Conservation (phyloP, 768 basidiomycete species). For the Boletus coccyginus region DNA sequence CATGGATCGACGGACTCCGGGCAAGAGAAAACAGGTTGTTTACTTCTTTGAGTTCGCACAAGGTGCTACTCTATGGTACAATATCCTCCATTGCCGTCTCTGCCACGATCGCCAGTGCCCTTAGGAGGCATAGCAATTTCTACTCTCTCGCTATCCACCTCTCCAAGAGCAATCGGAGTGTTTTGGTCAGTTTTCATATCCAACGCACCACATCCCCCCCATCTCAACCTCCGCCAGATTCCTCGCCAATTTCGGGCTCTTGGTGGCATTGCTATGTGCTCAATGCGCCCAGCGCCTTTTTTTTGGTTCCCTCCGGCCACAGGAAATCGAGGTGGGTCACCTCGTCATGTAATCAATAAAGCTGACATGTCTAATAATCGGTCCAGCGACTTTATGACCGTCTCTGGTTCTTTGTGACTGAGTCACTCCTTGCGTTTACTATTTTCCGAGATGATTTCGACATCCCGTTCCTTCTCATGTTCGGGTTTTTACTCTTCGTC, state of each 20-base stretch:
- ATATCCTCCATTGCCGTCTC: constrained; percentile 68
- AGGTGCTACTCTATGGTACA: constrained; percentile 65
- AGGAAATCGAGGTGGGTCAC: constrained; percentile 82
- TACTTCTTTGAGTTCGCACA: constrained; percentile 53
- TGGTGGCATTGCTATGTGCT: constrained; percentile 72
- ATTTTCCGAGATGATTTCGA: constrained; percentile 97
- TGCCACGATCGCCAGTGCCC: constrained; percentile 73
- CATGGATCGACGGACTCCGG: constrained; percentile 47
- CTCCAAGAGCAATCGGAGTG: constrained; percentile 90
- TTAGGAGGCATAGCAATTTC: constrained; percentile 85
- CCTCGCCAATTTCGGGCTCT: constrained; percentile 85
- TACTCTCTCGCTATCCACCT: constrained; percentile 91
- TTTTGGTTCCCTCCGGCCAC: constrained; percentile 83
- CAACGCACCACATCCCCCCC: background rate
- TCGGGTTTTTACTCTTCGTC: constrained; percentile 89
- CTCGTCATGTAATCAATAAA: background rate
- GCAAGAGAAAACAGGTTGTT: constrained; percentile 50
- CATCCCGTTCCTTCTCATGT: constrained; percentile 89
- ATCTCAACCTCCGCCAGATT: constrained; percentile 49
- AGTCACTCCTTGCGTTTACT: constrained; percentile 92
- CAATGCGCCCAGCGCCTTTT: constrained; percentile 82
- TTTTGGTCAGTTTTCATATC: constrained; percentile 58
- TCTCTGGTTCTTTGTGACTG: constrained; percentile 97
- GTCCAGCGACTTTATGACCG: constrained; percentile 89
- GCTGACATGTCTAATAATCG: background rate